Evolutionary conservation across 192 early-diverging fungal genomes (phyloP), one percentile per base, ranked within the genome.

Genomic region (Coemansia sp.): DNA sequence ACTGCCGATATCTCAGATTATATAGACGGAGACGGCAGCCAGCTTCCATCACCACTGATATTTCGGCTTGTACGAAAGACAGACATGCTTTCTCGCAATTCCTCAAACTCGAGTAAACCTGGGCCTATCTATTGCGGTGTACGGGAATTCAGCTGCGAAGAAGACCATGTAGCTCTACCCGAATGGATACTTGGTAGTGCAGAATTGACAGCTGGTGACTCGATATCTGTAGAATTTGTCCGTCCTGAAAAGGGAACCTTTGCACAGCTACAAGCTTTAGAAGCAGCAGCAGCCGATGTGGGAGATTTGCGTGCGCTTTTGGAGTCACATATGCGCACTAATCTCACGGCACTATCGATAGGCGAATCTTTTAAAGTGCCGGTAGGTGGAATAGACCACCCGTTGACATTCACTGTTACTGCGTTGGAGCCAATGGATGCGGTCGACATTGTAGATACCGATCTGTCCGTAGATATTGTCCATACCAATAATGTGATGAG

Each of bases 401-500:
- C 67, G 14, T 10, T 77, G 41, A 19, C 28, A 18, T 92, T 93
- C 57, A 47, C 81, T 9, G 85, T 94, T 0, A 70, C 68, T 3
- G 83, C 86, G 14, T 68, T 94, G 6, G 80, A 91, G 66, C 88
- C 88, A 0, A 73, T 69, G 1, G 56, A 68, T 3, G 89, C 83
- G 9, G 86, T 88, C 20, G 81, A 86, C 9, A 77, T 89, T 2
- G 82, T 89, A 3, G 86, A 94, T 57, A 88, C 87, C 0, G 92
- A 94, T 70, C 63, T 94, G 14, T 85, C 84, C 13, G 87, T 94
- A 5, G 90, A 92, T 56, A 86, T 94, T 48, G 74, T 82, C 37
- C 81, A 84, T 4, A 57, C 40, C 5, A 53, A 66, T 19, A 36
- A 18, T 3, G 19, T 36, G 23, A n/a, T 37, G 5, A 21, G 20